Evolutionary conservation across 768 basidiomycete species (phyloP).

Genomic region (Inosperma sp.): DNA sequence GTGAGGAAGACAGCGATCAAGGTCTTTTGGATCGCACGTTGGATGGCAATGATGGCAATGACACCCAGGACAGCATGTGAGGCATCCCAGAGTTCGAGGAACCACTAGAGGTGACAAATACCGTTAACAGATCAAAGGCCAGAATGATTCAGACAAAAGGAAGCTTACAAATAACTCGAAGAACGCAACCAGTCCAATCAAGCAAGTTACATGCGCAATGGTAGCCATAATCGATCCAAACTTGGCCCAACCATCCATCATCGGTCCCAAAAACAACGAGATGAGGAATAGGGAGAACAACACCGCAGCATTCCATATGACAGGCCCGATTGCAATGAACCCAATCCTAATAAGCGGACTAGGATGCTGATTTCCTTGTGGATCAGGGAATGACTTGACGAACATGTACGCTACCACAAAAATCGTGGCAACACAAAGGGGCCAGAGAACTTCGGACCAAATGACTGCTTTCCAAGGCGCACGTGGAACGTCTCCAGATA

Average conservation of each 20-base stretch:
- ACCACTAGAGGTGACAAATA: slow-evolving; percentile 58
- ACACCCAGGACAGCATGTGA: slow-evolving; percentile 94
- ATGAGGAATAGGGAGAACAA: slow-evolving; percentile 82
- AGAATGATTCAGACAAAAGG: slow-evolving; percentile 22
- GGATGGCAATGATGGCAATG: slow-evolving; percentile 83
- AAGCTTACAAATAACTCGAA: slow-evolving; percentile 92
- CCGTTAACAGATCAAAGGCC: slow-evolving; percentile 15
- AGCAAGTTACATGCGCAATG: slow-evolving; percentile 75
- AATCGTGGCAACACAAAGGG: slow-evolving; percentile 67
- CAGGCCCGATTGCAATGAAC: slow-evolving; percentile 84
- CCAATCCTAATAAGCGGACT: slow-evolving; percentile 86
- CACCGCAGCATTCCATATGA: slow-evolving; percentile 92
- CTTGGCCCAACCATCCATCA: slow-evolving; percentile 78
- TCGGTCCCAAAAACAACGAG: slow-evolving; percentile 88
- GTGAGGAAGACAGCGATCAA: slow-evolving; percentile 92
- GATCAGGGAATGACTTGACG: slow-evolving; percentile 83
- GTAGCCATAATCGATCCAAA: slow-evolving; percentile 94
- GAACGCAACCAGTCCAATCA: slow-evolving; percentile 82
- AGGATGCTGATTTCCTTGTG: slow-evolving; percentile 59
- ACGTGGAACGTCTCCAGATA: slow-evolving; percentile 91
- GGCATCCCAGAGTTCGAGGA: slow-evolving; percentile 94
- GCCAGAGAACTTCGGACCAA: slow-evolving; percentile 78
- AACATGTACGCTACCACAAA: slow-evolving; percentile 89
- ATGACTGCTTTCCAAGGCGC: slow-evolving; percentile 84
- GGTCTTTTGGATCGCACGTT: slow-evolving; percentile 90